Conservation (phyloP, 805 yeast species). For the Myxozyma melibiosi region DNA sequence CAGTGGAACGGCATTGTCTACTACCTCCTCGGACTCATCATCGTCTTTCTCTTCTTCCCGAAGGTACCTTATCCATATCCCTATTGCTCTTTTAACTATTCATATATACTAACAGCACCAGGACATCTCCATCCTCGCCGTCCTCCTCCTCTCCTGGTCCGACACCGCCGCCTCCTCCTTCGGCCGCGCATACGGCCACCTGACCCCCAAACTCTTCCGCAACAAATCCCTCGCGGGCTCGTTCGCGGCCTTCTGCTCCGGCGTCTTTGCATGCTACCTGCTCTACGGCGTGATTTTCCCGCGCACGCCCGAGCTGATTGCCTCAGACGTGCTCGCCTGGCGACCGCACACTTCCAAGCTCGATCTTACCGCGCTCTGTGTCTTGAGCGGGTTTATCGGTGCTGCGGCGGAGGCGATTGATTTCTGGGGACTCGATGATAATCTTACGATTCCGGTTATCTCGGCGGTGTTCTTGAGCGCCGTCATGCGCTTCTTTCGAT, state of each 20-base stretch:
- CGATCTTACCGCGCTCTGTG: conserved; percentile 54
- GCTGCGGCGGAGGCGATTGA: conserved; percentile 85
- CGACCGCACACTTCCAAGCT: conserved; percentile 60
- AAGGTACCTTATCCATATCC: conserved; percentile 19
- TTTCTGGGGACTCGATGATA: conserved; percentile 79
- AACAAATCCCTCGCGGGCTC: conserved; percentile 90
- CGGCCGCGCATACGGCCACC: conserved; percentile 82
- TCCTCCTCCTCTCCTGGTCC: conserved; percentile 88
- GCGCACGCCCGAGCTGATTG: conserved; percentile 14
- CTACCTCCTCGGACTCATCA: conserved; percentile 76
- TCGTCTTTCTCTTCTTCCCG: conserved; percentile 69
- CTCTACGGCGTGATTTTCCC: conserved; percentile 79
- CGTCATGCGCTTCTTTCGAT: conserved; percentile 44
- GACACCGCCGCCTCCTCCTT: conserved; percentile 96
- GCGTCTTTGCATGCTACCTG: conserved; percentile 63
- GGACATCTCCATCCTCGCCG: conserved; percentile 76
- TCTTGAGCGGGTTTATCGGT: conserved; percentile 77
- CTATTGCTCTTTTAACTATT: too few species aligned
- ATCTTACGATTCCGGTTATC: conserved; percentile 88
- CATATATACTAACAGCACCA: too few species aligned
- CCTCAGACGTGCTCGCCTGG: conserved; percentile 59
- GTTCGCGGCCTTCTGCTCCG: conserved; percentile 77
- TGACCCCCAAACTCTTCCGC: conserved; percentile 73
- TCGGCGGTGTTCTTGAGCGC: conserved; percentile 66
- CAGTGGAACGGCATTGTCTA: conserved; percentile 82